phyloP scores from a whole-genome alignment of 2,329 filamentous ascomycete genomes.

The Chaetomium strumarium region DNA sequence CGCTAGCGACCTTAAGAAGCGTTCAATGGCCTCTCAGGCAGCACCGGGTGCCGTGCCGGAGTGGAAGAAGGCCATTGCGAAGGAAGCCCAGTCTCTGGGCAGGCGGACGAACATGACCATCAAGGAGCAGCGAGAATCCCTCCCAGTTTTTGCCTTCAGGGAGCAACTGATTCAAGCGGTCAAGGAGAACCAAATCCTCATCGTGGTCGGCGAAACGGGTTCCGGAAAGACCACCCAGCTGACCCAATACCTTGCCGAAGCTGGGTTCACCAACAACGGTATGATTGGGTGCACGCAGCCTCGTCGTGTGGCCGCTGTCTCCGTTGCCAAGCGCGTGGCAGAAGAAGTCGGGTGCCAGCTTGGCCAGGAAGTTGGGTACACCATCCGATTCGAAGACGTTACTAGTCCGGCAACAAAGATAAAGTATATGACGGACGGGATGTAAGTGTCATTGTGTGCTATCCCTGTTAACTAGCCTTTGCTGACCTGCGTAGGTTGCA shows the following conservation, averaged over 20 bases:
- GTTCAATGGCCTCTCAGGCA: slow-evolving; percentile 46
- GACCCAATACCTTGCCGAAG: slow-evolving; percentile 91
- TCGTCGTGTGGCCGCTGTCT: slow-evolving; percentile 94
- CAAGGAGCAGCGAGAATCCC: slow-evolving; percentile 83
- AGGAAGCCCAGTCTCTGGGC: slow-evolving; percentile 67
- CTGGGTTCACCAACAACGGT: slow-evolving; percentile 77
- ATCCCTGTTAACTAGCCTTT: neutral
- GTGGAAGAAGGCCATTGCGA: slow-evolving; percentile 82
- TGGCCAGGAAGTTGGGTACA: slow-evolving; percentile 92
- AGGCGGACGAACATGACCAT: slow-evolving; percentile 88
- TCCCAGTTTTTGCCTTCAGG: slow-evolving; percentile 87
- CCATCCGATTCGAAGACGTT: slow-evolving; percentile 93
- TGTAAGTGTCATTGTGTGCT: slow-evolving; percentile 39
- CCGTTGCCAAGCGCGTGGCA: slow-evolving; percentile 91
- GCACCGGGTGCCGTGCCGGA: slow-evolving; percentile 70
- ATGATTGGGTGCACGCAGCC: slow-evolving; percentile 97
- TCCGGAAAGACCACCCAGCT: slow-evolving; percentile 96
- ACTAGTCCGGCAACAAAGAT: slow-evolving; percentile 84
- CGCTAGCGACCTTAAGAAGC: slow-evolving; percentile 72
- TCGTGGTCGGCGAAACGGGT: slow-evolving; percentile 95
- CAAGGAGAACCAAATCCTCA: slow-evolving; percentile 79
- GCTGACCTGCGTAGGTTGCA: slow-evolving; percentile 48
- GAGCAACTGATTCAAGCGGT: slow-evolving; percentile 84
- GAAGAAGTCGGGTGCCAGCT: slow-evolving; percentile 91
- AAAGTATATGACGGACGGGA: slow-evolving; percentile 99